phyloP scores from a whole-genome alignment of 2,329 filamentous ascomycete species.

The Pseudogymnoascus sp. region DNA sequence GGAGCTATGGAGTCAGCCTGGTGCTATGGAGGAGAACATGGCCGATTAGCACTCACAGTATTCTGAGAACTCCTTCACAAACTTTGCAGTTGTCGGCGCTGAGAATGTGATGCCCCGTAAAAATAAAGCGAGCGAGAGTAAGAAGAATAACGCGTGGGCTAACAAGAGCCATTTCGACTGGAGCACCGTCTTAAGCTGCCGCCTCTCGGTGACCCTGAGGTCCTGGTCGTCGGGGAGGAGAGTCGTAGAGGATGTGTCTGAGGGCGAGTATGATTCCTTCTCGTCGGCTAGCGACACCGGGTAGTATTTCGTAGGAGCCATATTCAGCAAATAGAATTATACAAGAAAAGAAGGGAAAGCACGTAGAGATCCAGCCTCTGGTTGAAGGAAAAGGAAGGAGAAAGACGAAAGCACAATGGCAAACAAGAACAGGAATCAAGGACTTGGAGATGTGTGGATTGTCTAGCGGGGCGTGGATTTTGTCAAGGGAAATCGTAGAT shows the following conservation, averaged over 20 bases:
- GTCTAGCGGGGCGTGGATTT: background rate
- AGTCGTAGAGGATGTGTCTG: background rate
- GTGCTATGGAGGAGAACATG: background rate
- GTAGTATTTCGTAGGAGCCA: background rate
- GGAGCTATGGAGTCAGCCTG: conserved; percentile 33
- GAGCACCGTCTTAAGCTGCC: background rate
- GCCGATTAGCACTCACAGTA: conserved; percentile 33
- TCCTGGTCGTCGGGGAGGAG: background rate
- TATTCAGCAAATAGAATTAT: background rate
- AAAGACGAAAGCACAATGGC: background rate
- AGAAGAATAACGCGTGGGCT: conserved; percentile 13
- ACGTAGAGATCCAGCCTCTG: conserved; percentile 1
- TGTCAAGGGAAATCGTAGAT: background rate
- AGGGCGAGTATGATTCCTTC: background rate
- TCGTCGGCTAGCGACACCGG: conserved; percentile 4
- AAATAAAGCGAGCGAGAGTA: conserved; percentile 4
- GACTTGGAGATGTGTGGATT: background rate
- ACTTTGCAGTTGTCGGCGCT: conserved; percentile 21
- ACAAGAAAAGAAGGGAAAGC: background rate
- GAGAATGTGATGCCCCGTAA: background rate
- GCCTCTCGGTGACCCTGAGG: background rate
- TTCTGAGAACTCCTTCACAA: conserved; percentile 35
- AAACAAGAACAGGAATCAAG: background rate
- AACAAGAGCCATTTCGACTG: conserved; percentile 15
- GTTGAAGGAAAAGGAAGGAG: background rate